Base-by-base conservation (phyloP, 169 alveolate species). In the Babesia ovata region DNA sequence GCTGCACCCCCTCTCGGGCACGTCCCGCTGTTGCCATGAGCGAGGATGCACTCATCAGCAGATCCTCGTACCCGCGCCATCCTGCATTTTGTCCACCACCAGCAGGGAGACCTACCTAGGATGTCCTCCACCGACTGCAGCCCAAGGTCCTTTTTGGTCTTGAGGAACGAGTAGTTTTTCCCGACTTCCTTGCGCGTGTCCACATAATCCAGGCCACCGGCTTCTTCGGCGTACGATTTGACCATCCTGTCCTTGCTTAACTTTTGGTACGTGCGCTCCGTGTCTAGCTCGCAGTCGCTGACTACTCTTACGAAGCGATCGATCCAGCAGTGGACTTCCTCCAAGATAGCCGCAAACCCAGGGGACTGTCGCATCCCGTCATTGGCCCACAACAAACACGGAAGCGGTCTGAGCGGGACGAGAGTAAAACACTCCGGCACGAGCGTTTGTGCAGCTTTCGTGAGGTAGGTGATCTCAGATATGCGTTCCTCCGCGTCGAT, bases 71-170 rank as follows among this genome's bases (percentile, higher is more conserved):
- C 7, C 52, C 52, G 21, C 33, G 50, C 90, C 90, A 83, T 9
- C 90, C 88, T 79, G 62, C 17, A 9, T 21, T 7, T 33, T 33
- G 39, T 33, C 39, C 39, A 33, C 6, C 39, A 33, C 6, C 39
- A 6, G 6, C 39, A 33, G 39, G 39, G 7, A 0, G 26, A 10
- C 57, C 9, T 52, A 79, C 87, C 88, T 74, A 83, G 4, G 29
- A 83, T 83, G 56, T 83, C 90, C 28, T 83, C 90, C 33, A 67
- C 86, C 17, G 90, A 83, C 50, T 48, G 50, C 69, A 83, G 77
- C 24, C 76, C 84, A 39, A 83, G 66, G 33, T 83, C 86, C 72
- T 83, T 83, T 70, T 75, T 83, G 28, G 69, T 65, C 70, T 73
- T 63, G 48, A 74, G 67, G n/a, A 76, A 75, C 28, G 78, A 83